Evolutionary conservation across 139 green algal genomes (phyloP).

Genomic region (Spirogloea muscicola): DNA sequence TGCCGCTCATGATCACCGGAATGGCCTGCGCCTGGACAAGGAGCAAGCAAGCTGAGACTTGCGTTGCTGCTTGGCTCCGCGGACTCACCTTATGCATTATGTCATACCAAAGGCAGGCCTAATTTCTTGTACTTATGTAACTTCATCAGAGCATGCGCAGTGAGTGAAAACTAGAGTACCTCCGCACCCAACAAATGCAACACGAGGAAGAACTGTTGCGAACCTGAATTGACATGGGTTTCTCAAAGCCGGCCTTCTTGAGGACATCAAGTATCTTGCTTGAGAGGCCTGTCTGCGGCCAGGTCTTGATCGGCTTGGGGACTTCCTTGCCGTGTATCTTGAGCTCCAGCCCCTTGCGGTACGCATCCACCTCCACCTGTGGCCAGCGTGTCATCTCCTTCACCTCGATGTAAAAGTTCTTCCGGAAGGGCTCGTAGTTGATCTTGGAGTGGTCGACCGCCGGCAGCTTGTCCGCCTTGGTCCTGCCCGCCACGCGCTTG

Average conservation of each 20-base stretch:
- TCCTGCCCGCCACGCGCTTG: constrained; percentile 65
- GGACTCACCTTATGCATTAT: too few relatives aligned
- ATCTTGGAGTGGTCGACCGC: constrained; percentile 73
- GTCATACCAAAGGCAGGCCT: too few relatives aligned
- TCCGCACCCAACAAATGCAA: too few relatives aligned
- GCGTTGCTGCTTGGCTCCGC: not conserved
- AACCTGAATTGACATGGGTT: constrained; percentile 92
- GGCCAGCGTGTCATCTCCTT: constrained; percentile 49
- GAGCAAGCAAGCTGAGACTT: not conserved
- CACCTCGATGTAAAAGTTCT: constrained; percentile 83
- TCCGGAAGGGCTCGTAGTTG: constrained; percentile 76
- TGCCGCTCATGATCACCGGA: constrained; percentile 91
- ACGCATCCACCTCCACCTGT: constrained; percentile 63
- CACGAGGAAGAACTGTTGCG: too few relatives aligned
- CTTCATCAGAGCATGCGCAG: too few relatives aligned
- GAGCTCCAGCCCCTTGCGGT: constrained; percentile 70
- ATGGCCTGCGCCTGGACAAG: constrained; percentile 87
- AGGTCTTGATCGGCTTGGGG: constrained; percentile 66
- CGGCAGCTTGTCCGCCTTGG: constrained; percentile 85
- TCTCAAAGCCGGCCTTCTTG: constrained; percentile 67
- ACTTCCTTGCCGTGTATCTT: constrained; percentile 84
- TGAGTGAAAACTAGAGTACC: too few relatives aligned
- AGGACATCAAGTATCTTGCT: constrained; percentile 73
- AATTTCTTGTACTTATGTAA: too few relatives aligned
- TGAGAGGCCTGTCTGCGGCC: constrained; percentile 73